phyloP scores from a whole-genome alignment of 164 flowering plant genomes.

The Nelumbo lutea region DNA sequence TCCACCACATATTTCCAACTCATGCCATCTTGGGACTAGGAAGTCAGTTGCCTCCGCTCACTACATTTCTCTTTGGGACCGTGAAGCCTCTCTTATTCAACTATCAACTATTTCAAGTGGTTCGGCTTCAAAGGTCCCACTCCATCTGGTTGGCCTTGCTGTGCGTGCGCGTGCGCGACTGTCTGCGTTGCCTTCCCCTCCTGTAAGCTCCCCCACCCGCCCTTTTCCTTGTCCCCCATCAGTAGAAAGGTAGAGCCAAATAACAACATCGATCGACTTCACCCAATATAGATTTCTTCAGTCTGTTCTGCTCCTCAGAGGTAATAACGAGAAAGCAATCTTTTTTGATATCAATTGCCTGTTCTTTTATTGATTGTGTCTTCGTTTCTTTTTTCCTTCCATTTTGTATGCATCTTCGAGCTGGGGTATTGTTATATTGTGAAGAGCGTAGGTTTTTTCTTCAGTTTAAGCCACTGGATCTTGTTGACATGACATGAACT shows the following conservation, averaged over 20 bases:
- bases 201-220: not conserved
- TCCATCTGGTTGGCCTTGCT: slow-evolving; percentile 5
- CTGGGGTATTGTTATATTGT: slow-evolving; percentile 9
- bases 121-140: slow-evolving; percentile 18
- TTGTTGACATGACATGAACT: slow-evolving; percentile 15
- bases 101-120: slow-evolving; percentile 9
- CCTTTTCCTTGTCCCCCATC: slow-evolving; percentile 1
- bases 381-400: not conserved
- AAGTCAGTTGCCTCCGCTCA: slow-evolving; percentile 8
- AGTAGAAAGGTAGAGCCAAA: not conserved
- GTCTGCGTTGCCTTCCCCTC: not conserved
- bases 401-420: slow-evolving; percentile 10
- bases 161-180: not conserved
- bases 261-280: slow-evolving; percentile 9
- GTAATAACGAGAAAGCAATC: not conserved
- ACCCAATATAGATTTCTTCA: not conserved
- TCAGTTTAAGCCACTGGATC: slow-evolving; percentile 25
- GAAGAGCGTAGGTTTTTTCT: slow-evolving; percentile 8
- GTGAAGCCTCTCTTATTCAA: not conserved
- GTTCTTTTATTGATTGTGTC: not conserved
- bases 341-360: not conserved
- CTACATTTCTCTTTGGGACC: not conserved
- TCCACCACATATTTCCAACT: slow-evolving; percentile 8
- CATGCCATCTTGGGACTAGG: slow-evolving; percentile 7
- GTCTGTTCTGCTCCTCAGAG: not conserved